These are phyloP conservation scores for Parachaetomium inaequale DNA, from an alignment of 495 filamentous ascomycete species.

Conservation along the genomic window DNA sequence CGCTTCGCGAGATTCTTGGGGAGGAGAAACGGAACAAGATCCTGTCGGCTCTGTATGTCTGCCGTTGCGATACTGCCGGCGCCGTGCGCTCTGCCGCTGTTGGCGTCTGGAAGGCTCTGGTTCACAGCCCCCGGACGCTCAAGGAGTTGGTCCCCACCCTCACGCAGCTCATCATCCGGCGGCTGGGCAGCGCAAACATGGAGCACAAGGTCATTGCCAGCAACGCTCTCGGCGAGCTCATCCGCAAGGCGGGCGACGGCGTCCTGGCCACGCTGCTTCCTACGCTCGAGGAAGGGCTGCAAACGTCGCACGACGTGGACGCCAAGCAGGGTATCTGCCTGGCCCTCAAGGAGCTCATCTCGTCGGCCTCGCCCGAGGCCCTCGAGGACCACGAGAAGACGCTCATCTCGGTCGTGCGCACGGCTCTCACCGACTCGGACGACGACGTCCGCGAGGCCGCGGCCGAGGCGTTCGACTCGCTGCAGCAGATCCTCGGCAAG, in stretches of 20 bases:
- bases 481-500: constrained; percentile 93
- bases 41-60: constrained; percentile 91
- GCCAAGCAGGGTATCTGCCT: constrained; percentile 97
- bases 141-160: constrained; percentile 94
- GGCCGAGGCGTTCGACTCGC: constrained; percentile 91
- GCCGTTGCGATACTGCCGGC: constrained; percentile 93
- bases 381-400: constrained; percentile 94
- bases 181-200: constrained; percentile 92
- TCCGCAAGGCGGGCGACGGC: constrained; percentile 92
- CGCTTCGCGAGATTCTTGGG: constrained; percentile 86
- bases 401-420: constrained; percentile 88
- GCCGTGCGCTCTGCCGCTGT: constrained; percentile 88
- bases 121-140: constrained; percentile 85
- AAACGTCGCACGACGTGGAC: constrained; percentile 83
- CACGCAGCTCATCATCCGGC: constrained; percentile 88
- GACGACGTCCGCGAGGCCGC: constrained; percentile 90
- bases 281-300: constrained; percentile 87
- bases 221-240: constrained; percentile 92
- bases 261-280: constrained; percentile 85
- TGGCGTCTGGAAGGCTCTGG: constrained; percentile 92
- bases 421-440: constrained; percentile 85
- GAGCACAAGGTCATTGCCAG: constrained; percentile 98
- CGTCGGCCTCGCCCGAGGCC: constrained; percentile 82
- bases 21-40: constrained; percentile 95
- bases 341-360: constrained; percentile 86